Percentiles rank a stretch among this genome's conserved stretches.
Conservation (phyloP, 805 yeast species). For the Kazachstania africana region DNA sequence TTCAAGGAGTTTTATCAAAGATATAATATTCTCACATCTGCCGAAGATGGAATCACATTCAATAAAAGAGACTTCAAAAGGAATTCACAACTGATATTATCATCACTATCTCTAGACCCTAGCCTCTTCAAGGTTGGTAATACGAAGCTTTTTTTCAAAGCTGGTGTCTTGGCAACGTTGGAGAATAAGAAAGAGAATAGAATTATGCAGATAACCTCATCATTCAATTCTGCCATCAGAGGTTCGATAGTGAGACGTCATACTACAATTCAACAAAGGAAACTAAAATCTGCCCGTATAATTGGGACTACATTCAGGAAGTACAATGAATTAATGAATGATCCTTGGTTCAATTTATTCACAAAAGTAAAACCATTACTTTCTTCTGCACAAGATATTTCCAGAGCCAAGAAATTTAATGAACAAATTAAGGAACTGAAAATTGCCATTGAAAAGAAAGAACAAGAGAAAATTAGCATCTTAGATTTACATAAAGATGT, state of each 20-base stretch:
- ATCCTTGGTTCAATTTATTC: slow-evolving; percentile 74
- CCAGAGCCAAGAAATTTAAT: slow-evolving; percentile 44
- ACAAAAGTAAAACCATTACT: slow-evolving; percentile 65
- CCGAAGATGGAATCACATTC: slow-evolving; percentile 28
- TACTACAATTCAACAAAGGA: slow-evolving; percentile 38
- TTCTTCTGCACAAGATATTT: slow-evolving; percentile 47
- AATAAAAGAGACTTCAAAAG: slow-evolving; percentile 38
- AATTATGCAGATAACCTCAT: slow-evolving; percentile 41
- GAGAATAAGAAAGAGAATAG: slow-evolving; percentile 67
- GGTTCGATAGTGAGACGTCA: slow-evolving; percentile 49
- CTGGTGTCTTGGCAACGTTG: slow-evolving; percentile 86
- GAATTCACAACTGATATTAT: slow-evolving; percentile 56
- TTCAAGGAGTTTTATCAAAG: slow-evolving; percentile 70
- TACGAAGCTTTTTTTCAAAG: slow-evolving; percentile 87
- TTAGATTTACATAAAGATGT: slow-evolving; percentile 17
- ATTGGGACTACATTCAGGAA: slow-evolving; percentile 49
- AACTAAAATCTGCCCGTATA: slow-evolving; percentile 58
- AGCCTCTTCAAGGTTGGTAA: slow-evolving; percentile 81
- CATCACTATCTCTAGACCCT: slow-evolving; percentile 57
- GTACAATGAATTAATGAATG: slow-evolving; percentile 36
- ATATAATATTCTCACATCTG: slow-evolving; percentile 52
- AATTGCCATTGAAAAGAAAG: slow-evolving; percentile 30
- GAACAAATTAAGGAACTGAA: slow-evolving; percentile 45
- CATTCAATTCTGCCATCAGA: slow-evolving; percentile 52
- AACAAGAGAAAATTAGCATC: slow-evolving; percentile 22